Conservation (phyloP, 139 green algal species). For the Chlamydomonas sp. region DNA sequence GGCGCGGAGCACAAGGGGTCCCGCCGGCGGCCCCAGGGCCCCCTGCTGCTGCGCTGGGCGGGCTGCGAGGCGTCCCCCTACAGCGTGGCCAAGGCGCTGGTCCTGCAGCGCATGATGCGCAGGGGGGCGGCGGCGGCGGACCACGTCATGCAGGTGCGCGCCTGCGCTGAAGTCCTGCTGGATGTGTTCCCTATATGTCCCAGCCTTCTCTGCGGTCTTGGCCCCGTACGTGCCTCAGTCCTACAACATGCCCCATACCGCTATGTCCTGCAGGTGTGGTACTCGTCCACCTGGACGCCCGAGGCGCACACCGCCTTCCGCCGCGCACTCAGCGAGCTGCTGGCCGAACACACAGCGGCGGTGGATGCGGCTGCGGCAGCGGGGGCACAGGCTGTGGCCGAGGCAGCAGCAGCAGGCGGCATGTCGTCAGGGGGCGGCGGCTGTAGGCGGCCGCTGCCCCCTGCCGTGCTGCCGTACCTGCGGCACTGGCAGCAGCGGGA, state of each 20-base stretch:
- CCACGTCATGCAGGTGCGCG: conserved; percentile 55
- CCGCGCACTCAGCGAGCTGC: conserved; percentile 17
- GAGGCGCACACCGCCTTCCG: conserved; percentile 42
- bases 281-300: conserved; percentile 47
- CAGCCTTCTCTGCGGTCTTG: too few relatives aligned
- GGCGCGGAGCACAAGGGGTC: too few relatives aligned
- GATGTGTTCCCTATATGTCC: too few relatives aligned
- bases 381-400: neutral
- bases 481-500: conserved; percentile 47
- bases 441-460: neutral
- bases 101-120: conserved; percentile 57
- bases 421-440: neutral
- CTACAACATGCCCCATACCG: too few relatives aligned
- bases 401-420: neutral
- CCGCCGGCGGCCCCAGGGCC: too few relatives aligned
- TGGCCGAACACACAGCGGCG: neutral
- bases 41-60: conserved; percentile 48
- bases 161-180: neutral
- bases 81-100: conserved; percentile 57
- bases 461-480: conserved; percentile 10
- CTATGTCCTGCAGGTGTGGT: conserved; percentile 69
- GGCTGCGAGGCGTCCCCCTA: conserved; percentile 55
- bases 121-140: conserved; percentile 14
- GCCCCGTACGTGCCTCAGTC: too few relatives aligned
- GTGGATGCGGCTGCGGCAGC: neutral